These are phyloP conservation scores for Yamadazyma jaroonii DNA, from an alignment of 1,139 yeast genomes.

Conservation along the genomic window DNA sequence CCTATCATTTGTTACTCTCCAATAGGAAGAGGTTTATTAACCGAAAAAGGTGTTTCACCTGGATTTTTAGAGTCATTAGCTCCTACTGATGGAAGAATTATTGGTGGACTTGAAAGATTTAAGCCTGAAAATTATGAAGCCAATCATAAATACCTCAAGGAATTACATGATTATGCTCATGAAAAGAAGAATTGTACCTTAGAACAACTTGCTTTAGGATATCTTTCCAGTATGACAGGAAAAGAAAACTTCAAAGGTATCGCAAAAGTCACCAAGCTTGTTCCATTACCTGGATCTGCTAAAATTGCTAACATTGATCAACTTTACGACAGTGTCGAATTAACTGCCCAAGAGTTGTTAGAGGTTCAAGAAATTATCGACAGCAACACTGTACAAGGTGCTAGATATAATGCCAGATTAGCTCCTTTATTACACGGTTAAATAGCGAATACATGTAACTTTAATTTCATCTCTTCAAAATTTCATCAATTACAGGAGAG, in stretches of 20 bases:
- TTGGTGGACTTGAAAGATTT: slow-evolving; percentile 32
- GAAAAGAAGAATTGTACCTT: slow-evolving; percentile 47
- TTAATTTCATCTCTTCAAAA: too few species aligned
- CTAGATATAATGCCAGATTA: slow-evolving; percentile 13
- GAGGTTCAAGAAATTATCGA: slow-evolving; percentile 41
- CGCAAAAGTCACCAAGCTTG: slow-evolving; percentile 48
- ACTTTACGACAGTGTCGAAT: slow-evolving; percentile 44
- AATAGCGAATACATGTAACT: background rate
- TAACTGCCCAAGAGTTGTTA: slow-evolving; percentile 53
- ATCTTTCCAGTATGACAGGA: slow-evolving; percentile 51
- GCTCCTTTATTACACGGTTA: background rate
- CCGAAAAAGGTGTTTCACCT: slow-evolving; percentile 51
- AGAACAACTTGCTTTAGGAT: slow-evolving; percentile 70
- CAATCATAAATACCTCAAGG: slow-evolving; percentile 39
- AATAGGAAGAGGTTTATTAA: slow-evolving; percentile 71
- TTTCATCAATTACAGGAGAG: too few species aligned
- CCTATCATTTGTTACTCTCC: slow-evolving; percentile 82
- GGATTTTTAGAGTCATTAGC: slow-evolving; percentile 19
- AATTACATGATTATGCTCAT: slow-evolving; percentile 52
- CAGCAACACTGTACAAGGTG: slow-evolving; percentile 14
- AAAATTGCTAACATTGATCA: slow-evolving; percentile 54
- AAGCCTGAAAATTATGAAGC: slow-evolving; percentile 49
- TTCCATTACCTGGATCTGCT: slow-evolving; percentile 79
- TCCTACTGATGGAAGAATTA: slow-evolving; percentile 19
- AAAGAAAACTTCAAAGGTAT: slow-evolving; percentile 26